Percentiles rank a stretch among this genome's conserved stretches.
phyloP scores from a whole-genome alignment of 2,329 filamentous ascomycete genomes.

The Periconia digitata region DNA sequence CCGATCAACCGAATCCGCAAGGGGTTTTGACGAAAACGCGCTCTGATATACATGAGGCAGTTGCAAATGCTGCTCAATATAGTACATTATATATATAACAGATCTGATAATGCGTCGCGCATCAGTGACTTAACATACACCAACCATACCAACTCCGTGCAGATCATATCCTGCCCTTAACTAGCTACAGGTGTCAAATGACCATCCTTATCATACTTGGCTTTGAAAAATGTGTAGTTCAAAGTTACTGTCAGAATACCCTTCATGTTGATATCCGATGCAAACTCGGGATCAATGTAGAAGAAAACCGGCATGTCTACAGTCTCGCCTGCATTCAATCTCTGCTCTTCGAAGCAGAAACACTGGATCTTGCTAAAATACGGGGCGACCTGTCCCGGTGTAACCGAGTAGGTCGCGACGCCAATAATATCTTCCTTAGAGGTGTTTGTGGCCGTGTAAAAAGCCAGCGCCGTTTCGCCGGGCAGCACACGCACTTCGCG shows the following conservation, averaged over 20 bases:
- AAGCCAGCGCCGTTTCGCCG: slow-evolving; percentile 93
- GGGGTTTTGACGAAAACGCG: neutral
- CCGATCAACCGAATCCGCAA: neutral
- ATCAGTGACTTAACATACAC: neutral
- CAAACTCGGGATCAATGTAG: slow-evolving; percentile 94
- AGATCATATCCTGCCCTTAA: slow-evolving; percentile 9
- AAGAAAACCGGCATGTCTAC: slow-evolving; percentile 99
- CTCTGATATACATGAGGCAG: neutral
- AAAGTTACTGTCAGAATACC: slow-evolving; percentile 93
- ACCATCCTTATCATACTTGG: slow-evolving; percentile 81
- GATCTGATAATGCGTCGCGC: neutral
- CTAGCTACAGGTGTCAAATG: slow-evolving; percentile 61
- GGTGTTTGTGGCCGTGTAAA: slow-evolving; percentile 95
- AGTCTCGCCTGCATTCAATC: slow-evolving; percentile 90
- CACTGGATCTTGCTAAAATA: slow-evolving; percentile 99
- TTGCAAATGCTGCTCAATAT: neutral
- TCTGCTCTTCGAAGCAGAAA: slow-evolving; percentile 96
- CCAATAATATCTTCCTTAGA: slow-evolving; percentile 93
- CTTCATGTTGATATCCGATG: slow-evolving; percentile 89
- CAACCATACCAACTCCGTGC: neutral
- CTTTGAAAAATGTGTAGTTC: slow-evolving; percentile 98
- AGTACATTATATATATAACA: slow-evolving; percentile 1
- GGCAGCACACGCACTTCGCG: slow-evolving; percentile 93
- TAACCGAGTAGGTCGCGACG: slow-evolving; percentile 96
- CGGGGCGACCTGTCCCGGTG: slow-evolving; percentile 89